Evolutionary conservation across 139 green algal species (phyloP).

Genomic region (Pleodorina starrii): DNA sequence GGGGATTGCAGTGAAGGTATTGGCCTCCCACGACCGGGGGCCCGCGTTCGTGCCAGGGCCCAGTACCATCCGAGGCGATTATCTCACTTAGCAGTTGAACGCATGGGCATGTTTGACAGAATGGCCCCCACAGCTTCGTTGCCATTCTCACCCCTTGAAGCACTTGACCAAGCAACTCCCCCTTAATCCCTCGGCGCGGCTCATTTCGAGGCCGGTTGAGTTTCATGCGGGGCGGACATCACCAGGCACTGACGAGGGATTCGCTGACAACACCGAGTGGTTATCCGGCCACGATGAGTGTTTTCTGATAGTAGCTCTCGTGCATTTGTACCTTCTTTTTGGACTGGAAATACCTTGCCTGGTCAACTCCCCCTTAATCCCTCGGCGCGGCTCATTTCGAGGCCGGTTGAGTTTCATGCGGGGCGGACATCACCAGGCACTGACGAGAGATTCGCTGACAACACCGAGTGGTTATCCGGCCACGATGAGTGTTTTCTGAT

Average conservation of each 20-base stretch:
- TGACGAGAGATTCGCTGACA: constrained; percentile 33
- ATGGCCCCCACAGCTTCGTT: too few relatives aligned
- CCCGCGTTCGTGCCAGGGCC: too few relatives aligned
- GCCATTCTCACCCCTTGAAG: too few relatives aligned
- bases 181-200: constrained; percentile 29
- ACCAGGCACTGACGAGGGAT: neutral
- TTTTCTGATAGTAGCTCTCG: constrained; percentile 43
- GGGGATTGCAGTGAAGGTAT: too few relatives aligned
- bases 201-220: neutral
- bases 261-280: constrained; percentile 30
- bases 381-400: neutral
- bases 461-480: neutral
- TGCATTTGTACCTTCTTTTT: too few relatives aligned
- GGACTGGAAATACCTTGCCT: too few relatives aligned
- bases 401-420: constrained; percentile 38
- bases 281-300: constrained; percentile 18
- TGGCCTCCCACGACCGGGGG: too few relatives aligned
- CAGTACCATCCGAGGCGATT: too few relatives aligned
- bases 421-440: neutral
- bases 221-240: constrained; percentile 29
- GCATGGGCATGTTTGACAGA: too few relatives aligned
- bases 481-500: constrained; percentile 43
- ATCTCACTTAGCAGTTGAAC: too few relatives aligned
- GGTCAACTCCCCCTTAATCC: constrained; percentile 37
- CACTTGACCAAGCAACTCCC: too few relatives aligned